Evolutionary conservation across 345 rosid genomes (phyloP), one percentile per base, ranked within the genome.

Genomic region (Orychophragmus violaceus): DNA sequence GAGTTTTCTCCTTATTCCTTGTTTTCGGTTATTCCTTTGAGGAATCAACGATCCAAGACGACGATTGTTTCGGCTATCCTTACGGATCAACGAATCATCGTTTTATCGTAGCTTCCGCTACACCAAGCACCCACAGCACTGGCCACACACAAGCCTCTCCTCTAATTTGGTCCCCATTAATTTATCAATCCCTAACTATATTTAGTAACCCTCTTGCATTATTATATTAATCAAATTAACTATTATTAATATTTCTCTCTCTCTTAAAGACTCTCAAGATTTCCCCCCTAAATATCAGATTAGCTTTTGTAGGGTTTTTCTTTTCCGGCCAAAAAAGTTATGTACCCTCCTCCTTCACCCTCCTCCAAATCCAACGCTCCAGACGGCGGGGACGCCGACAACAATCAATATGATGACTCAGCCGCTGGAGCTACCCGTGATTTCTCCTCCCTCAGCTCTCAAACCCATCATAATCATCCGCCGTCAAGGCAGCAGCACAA

Each of bases 381-480:
- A 19, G 39, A 71, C 16, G 56, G 50, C 28, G 49, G 24, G 12
- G 59, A 46, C 21, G 52, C 6, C 33, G 25, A 24, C 3, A 53
- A 5, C 19, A 64, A 54, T 14, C 39, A 0, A 33, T 72, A 56
- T 48, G 59, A n/a, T n/a, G n/a, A n/a, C 48, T 41, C 48, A 16
- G 48, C 48, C 11, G 21, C 48, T 6, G 48, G 64, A 35, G 5
- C 65, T 7, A 71, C 76, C 23, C 76, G 70, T 46, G 76, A 63
- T 64, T 64, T 71, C 70, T 63, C 69, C 58, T 64, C 70, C 46
- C 12, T 70, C 4, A 63, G 63, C 62, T 54, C 75, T 23, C 63
- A 70, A 53, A 41, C 8, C 16, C 46, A 62, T 29, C 54, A 41
- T 9, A 22, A 25, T 63, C 52, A 33, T 24, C 69, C 49, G 11